Evolutionary conservation across 805 yeast genomes (phyloP).

Genomic region (Metschnikowia sp.): DNA sequence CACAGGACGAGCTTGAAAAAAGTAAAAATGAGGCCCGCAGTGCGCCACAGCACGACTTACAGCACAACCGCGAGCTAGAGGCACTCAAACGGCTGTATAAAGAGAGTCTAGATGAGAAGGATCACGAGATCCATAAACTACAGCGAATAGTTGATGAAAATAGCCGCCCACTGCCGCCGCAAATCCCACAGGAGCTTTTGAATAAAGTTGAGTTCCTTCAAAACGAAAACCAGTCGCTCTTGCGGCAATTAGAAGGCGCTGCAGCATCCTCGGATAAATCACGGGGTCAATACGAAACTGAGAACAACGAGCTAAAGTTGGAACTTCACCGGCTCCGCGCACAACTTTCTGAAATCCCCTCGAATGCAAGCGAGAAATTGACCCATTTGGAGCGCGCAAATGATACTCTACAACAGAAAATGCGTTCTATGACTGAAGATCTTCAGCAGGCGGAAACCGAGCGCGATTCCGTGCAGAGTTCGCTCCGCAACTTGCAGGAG

Average conservation of each 20-base stretch:
- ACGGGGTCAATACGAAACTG: slow-evolving; percentile 6
- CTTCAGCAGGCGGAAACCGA: slow-evolving; percentile 8
- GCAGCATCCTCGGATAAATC: slow-evolving; percentile 4
- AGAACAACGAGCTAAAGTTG: slow-evolving; percentile 13
- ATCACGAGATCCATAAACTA: slow-evolving; percentile 9
- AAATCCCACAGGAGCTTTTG: slow-evolving; percentile 15
- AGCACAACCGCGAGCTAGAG: slow-evolving; percentile 1
- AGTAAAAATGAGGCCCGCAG: neutral
- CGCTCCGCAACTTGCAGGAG: neutral
- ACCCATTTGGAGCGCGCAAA: slow-evolving; percentile 1
- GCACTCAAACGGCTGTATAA: slow-evolving; percentile 5
- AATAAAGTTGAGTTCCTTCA: slow-evolving; percentile 19
- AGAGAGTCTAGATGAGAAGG: slow-evolving; percentile 11
- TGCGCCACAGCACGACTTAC: neutral
- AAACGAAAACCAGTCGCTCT: slow-evolving; percentile 20
- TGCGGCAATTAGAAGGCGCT: slow-evolving; percentile 13
- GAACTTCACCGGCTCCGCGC: slow-evolving; percentile 10
- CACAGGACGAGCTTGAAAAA: slow-evolving; percentile 6
- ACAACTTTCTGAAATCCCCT: slow-evolving; percentile 7
- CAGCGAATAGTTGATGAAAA: slow-evolving; percentile 4
- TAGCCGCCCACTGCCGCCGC: slow-evolving; percentile 2
- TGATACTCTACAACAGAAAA: neutral
- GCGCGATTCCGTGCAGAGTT: neutral
- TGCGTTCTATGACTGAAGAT: neutral
- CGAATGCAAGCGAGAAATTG: slow-evolving; percentile 9